These are phyloP conservation scores for Neoboletus magnificus DNA, from an alignment of 768 basidiomycete genomes.

Conservation along the genomic window DNA sequence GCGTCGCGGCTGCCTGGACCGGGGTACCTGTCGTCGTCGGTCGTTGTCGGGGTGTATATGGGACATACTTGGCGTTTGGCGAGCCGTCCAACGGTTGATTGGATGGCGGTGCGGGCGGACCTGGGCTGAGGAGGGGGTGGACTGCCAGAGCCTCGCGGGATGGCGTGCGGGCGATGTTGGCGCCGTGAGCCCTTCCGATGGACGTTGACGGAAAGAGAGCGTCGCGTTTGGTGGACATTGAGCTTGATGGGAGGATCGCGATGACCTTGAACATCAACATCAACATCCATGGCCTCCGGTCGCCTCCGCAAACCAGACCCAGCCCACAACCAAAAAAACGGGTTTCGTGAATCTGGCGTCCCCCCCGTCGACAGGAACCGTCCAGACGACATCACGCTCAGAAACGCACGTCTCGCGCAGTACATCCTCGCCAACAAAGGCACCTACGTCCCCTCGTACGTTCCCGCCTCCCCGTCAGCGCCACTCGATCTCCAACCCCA, in stretches of 20 bases:
- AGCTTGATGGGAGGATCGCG: neutral
- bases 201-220: slow-evolving; percentile 49
- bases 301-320: slow-evolving; percentile 14
- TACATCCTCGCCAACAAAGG: slow-evolving; percentile 42
- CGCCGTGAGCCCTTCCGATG: slow-evolving; percentile 49
- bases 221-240: slow-evolving; percentile 28
- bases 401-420: slow-evolving; percentile 35
- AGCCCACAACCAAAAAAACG: slow-evolving; percentile 15
- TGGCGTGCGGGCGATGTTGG: slow-evolving; percentile 38
- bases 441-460: slow-evolving; percentile 40
- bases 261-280: neutral
- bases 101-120: neutral
- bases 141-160: slow-evolving; percentile 57
- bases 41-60: slow-evolving; percentile 76
- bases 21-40: slow-evolving; percentile 44
- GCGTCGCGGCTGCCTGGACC: slow-evolving; percentile 33
- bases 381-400: slow-evolving; percentile 26
- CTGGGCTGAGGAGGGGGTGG: slow-evolving; percentile 58
- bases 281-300: neutral
- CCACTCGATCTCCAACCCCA: neutral
- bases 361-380: slow-evolving; percentile 8
- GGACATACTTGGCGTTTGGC: slow-evolving; percentile 52
- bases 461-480: neutral
- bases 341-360: slow-evolving; percentile 19
- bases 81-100: slow-evolving; percentile 1